Evolutionary conservation across 129 eudicot species (phyloP).

Genomic region (Smallanthus sonchifolius): DNA sequence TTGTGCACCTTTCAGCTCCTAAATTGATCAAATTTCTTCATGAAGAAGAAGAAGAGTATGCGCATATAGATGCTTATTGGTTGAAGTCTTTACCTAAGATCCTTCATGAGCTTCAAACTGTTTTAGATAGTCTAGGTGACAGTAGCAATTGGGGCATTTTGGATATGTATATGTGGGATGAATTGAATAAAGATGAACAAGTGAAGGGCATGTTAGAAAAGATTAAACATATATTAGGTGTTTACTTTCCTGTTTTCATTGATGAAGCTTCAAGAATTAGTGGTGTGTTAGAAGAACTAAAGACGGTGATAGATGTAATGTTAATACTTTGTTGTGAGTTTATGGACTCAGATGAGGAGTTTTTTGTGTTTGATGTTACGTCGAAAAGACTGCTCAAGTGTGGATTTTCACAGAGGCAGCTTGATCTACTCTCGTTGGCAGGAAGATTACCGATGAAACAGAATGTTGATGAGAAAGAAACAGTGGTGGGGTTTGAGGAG

Average conservation of each 20-base stretch:
- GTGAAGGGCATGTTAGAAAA: slow-evolving; percentile 10
- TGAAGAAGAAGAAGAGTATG: slow-evolving; percentile 16
- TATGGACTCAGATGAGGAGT: slow-evolving; percentile 3
- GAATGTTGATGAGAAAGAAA: slow-evolving; percentile 24
- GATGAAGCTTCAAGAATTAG: slow-evolving; percentile 12
- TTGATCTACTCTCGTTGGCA: slow-evolving; percentile 19
- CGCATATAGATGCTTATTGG: slow-evolving; percentile 19
- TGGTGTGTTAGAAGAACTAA: slow-evolving; percentile 16
- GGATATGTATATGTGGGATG: slow-evolving; percentile 16
- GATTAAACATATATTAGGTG: slow-evolving; percentile 9
- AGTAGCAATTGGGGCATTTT: background rate
- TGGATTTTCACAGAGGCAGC: slow-evolving; percentile 20
- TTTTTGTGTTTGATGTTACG: slow-evolving; percentile 16
- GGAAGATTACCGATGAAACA: slow-evolving; percentile 10
- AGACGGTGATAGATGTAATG: slow-evolving; percentile 18
- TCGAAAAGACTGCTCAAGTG: slow-evolving; percentile 15
- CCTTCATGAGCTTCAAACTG: slow-evolving; percentile 24
- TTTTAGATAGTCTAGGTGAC: slow-evolving; percentile 7
- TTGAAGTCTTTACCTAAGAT: slow-evolving; percentile 22
- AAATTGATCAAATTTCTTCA: slow-evolving; percentile 20
- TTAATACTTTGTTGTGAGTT: slow-evolving; percentile 22
- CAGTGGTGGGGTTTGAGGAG: slow-evolving; percentile 41
- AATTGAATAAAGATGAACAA: slow-evolving; percentile 20
- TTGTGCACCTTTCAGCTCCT: slow-evolving; percentile 30
- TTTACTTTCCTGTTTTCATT: slow-evolving; percentile 18